Conservation (phyloP, 805 yeast species). For the Isabelozyma heimii region DNA sequence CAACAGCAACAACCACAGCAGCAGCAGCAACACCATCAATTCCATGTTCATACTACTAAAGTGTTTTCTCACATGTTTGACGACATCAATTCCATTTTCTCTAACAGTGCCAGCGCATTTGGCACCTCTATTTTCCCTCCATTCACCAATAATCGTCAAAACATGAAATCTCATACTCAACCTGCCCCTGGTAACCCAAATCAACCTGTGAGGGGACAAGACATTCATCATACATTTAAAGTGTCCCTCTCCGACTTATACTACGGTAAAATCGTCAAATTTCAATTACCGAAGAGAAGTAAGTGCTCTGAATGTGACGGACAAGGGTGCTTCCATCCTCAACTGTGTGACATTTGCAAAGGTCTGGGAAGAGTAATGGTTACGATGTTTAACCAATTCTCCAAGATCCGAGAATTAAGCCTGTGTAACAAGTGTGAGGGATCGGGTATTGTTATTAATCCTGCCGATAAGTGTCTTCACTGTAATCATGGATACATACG, state of each 20-base stretch:
- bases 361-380: slow-evolving; percentile 50
- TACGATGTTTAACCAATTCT: slow-evolving; percentile 39
- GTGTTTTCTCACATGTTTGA: slow-evolving; percentile 36
- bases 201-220: slow-evolving; percentile 40
- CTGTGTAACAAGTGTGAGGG: slow-evolving; percentile 35
- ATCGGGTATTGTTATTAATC: slow-evolving; percentile 23
- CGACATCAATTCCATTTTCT: slow-evolving; percentile 29
- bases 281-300: slow-evolving; percentile 51
- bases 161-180: slow-evolving; percentile 14
- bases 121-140: slow-evolving; percentile 2
- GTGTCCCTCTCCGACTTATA: slow-evolving; percentile 57
- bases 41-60: slow-evolving; percentile 14
- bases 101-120: slow-evolving; percentile 4
- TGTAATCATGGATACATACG: slow-evolving; percentile 42
- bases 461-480: slow-evolving; percentile 17
- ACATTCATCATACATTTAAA: slow-evolving; percentile 54
- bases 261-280: slow-evolving; percentile 53
- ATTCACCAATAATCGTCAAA: slow-evolving; percentile 4
- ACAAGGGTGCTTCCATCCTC: slow-evolving; percentile 44
- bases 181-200: slow-evolving; percentile 15
- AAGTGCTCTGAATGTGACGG: slow-evolving; percentile 53
- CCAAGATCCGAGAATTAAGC: slow-evolving; percentile 33
- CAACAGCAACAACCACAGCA: slow-evolving; percentile 1
- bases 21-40: slow-evolving; percentile 1
- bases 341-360: slow-evolving; percentile 34